Evolutionary conservation across 169 alveolate genomes (phyloP), one percentile per base, ranked within the genome.

Genomic region (Plasmodium coatneyi): DNA sequence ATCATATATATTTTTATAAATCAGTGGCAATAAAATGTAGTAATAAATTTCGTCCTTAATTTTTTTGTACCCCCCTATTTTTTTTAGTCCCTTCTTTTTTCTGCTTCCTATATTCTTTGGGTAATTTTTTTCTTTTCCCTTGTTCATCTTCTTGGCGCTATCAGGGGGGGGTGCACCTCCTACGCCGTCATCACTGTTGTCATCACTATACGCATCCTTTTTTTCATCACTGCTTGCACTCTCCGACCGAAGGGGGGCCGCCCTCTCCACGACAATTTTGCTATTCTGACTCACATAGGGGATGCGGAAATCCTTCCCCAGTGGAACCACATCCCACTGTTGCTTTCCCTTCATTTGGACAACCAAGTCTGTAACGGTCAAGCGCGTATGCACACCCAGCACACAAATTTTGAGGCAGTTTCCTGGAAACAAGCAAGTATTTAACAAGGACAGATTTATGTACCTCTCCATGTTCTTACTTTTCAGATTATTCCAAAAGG

Each of bases 51-150:
- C 96, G 25, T 84, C 84, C 36, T 95, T 95, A 16, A 95, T 92
- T 56, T 95, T 84, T 1, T 70, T 80, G 93, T 92, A 92, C 41
- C 96, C 96, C 49, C 96, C 96, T 83, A 95, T 92, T 79, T 95
- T 92, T 14, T 84, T 92, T 14, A 95, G 43, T 14, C 96, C 96
- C 25, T 34, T 46, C 25, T 79, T 92, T 10, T 92, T 34, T 16
- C 95, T 95, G 14, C 30, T 72, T 30, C 76, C 86, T 79, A 39
- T 74, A 30, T 86, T 79, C 56, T 84, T 46, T 49, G 9, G 28
- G 28, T 46, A 72, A 16, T 43, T 72, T 7, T 46, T 46, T 0
- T 25, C 25, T 72, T 84, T 83, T 49, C 16, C 72, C 12, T 66
- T 30, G 39, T 7, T 39, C 3, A 25, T 56, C 4, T 34, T 34